Evolutionary conservation across 73 alveolate genomes (phyloP), one percentile per base, ranked within the genome.

Genomic region (Paramecium caudatum): DNA sequence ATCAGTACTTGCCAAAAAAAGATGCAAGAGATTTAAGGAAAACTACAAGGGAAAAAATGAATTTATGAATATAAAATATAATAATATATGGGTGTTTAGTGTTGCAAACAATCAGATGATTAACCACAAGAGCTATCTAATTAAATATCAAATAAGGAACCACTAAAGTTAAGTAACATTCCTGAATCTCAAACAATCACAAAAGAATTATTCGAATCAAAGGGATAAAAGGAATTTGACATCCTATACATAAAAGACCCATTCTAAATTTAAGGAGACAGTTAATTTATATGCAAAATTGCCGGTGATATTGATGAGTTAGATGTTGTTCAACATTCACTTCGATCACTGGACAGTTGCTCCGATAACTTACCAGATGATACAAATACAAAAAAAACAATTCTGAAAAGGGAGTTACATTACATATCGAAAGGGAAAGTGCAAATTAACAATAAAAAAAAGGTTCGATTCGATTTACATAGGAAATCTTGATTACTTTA

Each of bases 31-130:
- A 55, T 55, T 12, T 55, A 55, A 55, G 23, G 23, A 55, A 27
- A 27, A 55, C 80, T 19, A 27, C 30, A 27, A 43, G 30, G 80
- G 9, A 55, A 55, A 55, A 55, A 49, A 36, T 55, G 80, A 55
- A 55, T 55, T 23, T 55, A 55, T 55, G 80, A 55, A 55, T 27
- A 27, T 27, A 27, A 55, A 55, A 55, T 55, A 55, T 55, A 55
- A 55, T 55, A 55, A 55, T 55, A 55, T 55, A 55, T 55, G 80
- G 80, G 80, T 55, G 80, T 43, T 55, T 16, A 27, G 46, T 55
- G 80, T 55, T 55, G 80, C 37, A 55, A 37, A 55, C 46, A 55
- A 27, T 23, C 9, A 10, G 23, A 27, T 55, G 43, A 55, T 2
- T 27, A 12, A 55, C 46, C 46, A 55, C 46, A 43, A 1, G 80